Evolutionary conservation across 164 flowering plant species (phyloP), one percentile per base, ranked within the genome.

Genomic region (Aristolochia fimbriata): DNA sequence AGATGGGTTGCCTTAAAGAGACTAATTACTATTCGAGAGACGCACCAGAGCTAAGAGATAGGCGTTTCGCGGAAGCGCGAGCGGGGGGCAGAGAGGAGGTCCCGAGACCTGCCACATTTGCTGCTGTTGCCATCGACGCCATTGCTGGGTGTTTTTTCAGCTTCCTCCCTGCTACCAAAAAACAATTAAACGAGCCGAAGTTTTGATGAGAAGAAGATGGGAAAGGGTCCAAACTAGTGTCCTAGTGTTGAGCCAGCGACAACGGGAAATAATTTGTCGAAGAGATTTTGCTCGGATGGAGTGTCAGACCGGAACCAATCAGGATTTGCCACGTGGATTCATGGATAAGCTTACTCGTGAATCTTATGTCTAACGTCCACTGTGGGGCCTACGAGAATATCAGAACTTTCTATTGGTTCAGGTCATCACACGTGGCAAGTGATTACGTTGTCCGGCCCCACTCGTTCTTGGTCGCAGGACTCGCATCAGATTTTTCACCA

Each of bases 31-130:
- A 7, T 20, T 11, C 30, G 17, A 20, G 13, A 41, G 43, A 62
- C 58, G 4, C n/a, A 59, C 62, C 49, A 15, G 64, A 62, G 46
- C 49, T 21, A 45, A 62, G 64, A 43, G 47, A 22, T 24, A 49
- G 57, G 43, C 8, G 43, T 49, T 17, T 51, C 25, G 21, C 5
- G 22, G 57, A 51, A 51, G 63, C 53, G 51, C 62, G 56, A 50
- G 47, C 49, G 31, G 30, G 23, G 50, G 53, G 23, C 13, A 62
- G 58, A 24, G 58, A 6, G 37, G 57, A 17, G 24, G 51, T 51
- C 8, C 57, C 64, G 20, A 62, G 41, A 33, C 64, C 64, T 33
- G 64, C 57, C 33, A 62, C 58, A 53, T 15, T 62, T 8, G 58
- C 47, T 41, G 37, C 23, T 52, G 57, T 62, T 13, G 64, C 64